Evolutionary conservation across 768 basidiomycete genomes (phyloP), one percentile per base, ranked within the genome.

Genomic region (Hemileccinum impolitum): DNA sequence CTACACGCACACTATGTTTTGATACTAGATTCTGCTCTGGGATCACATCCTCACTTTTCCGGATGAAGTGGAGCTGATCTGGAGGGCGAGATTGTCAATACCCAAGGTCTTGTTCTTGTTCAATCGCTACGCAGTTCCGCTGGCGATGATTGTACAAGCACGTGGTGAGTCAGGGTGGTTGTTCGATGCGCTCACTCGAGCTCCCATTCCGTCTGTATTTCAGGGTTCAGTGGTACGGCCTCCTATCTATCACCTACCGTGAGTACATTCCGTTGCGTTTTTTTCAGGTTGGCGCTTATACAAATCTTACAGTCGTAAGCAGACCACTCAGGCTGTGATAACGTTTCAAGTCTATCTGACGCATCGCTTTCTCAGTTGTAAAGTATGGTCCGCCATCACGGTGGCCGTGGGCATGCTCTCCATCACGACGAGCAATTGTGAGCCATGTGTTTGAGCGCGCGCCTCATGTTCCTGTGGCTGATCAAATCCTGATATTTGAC

Each of bases 401-500:
- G 54, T 65, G n/a, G 43, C 61, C n/a, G 26, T 73, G 4, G 73
- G 72, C 15, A 61, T 69, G 54, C 12, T 70, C n/a, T 68, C 70
- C 21, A 60, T 69, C 17, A 65, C 60, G 5, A 62, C 62, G 21
- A 68, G 67, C 39, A 70, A 73, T 35, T 74, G 73, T 72, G 42
- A 55, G 65, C 1, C 15, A 15, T n/a, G 2, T 6, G 3, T 38
- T 26, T 39, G n/a, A 43, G 15, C n/a, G 14, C n/a, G 14, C 3
- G 23, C n/a, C 15, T 6, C 14, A 3, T 15, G 14, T 44, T 32
- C 36, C 23, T 10, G 13, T 55, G 35, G 18, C 51, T 58, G 37
- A 57, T 46, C 51, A 15, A 10, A n/a, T 35, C 12, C 3, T 19
- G 41, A 18, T 42, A 47, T n/a, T 2, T 38, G 19, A 35, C 28